Conservation (phyloP, 225 moss, liverwort and hornwort genomes). For the Polytrichum commune region DNA sequence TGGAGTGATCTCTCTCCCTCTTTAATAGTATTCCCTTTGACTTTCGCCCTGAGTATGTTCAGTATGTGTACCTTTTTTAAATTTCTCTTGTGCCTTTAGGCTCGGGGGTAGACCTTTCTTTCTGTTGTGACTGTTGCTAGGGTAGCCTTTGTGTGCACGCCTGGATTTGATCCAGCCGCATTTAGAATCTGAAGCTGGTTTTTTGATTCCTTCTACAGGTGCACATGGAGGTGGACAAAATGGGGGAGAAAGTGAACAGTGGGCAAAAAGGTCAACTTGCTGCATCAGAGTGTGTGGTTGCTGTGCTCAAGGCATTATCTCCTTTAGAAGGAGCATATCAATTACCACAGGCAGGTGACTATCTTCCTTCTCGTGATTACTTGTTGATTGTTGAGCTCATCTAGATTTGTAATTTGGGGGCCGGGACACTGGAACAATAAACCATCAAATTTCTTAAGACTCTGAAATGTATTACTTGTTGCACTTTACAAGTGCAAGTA, state of each 20-base stretch:
- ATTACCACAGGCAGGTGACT: conserved; percentile 97
- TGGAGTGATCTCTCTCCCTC: too few relatives aligned
- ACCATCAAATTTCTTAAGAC: too few relatives aligned
- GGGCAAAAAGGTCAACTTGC: conserved; percentile 48
- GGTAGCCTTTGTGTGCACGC: not conserved
- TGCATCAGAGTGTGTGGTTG: conserved; percentile 53
- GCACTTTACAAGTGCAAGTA: too few relatives aligned
- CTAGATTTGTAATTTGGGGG: too few relatives aligned
- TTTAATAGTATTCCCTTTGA: not conserved
- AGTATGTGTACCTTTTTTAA: not conserved
- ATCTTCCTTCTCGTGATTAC: conserved; percentile 5
- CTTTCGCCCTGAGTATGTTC: not conserved
- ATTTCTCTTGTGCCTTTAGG: too few relatives aligned
- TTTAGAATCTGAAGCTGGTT: not conserved
- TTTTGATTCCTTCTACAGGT: conserved; percentile 30
- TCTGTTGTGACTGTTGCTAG: not conserved
- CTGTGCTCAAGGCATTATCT: conserved; percentile 61
- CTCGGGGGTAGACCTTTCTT: too few relatives aligned
- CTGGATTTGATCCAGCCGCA: not conserved
- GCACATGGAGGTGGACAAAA: conserved; percentile 85
- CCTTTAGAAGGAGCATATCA: conserved; percentile 77
- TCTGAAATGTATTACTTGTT: too few relatives aligned
- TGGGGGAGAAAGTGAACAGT: conserved; percentile 60
- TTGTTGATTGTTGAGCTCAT: not conserved
- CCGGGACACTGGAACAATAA: too few relatives aligned